These are phyloP conservation scores for Solanum hybrid DNA, from an alignment of 305 asterid species.

Conservation along the genomic window DNA sequence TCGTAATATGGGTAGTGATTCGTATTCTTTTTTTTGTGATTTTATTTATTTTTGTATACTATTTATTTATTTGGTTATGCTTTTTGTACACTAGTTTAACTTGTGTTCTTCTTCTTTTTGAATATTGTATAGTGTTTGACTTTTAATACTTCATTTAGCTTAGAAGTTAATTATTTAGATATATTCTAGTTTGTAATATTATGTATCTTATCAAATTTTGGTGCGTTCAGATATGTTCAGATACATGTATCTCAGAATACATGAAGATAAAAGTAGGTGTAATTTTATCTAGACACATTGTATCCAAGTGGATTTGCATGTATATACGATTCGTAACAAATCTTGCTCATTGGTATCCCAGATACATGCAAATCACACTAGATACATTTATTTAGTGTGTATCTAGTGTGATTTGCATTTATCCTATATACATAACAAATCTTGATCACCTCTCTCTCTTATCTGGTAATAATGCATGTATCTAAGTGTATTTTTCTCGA, in stretches of 20 bases:
- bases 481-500: too few relatives aligned
- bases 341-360: not conserved
- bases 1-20: not conserved
- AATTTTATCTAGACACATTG: too few relatives aligned
- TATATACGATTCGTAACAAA: not conserved
- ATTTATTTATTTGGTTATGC: not conserved
- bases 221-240: too few relatives aligned
- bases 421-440: too few relatives aligned
- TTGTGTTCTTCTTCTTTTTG: not conserved
- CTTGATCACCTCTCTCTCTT: not conserved
- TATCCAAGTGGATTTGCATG: not conserved
- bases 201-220: too few relatives aligned
- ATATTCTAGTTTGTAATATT: too few relatives aligned
- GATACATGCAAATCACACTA: not conserved
- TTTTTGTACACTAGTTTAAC: not conserved
- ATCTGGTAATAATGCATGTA: too few relatives aligned
- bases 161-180: too few relatives aligned
- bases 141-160: not conserved
- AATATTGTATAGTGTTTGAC: not conserved
- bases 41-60: not conserved
- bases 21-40: not conserved
- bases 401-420: too few relatives aligned
- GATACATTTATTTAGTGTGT: not conserved
- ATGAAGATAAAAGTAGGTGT: too few relatives aligned
- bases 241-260: too few relatives aligned